phyloP scores from a whole-genome alignment of 2,329 filamentous ascomycete genomes.

The Pseudogymnoascus sp. region DNA sequence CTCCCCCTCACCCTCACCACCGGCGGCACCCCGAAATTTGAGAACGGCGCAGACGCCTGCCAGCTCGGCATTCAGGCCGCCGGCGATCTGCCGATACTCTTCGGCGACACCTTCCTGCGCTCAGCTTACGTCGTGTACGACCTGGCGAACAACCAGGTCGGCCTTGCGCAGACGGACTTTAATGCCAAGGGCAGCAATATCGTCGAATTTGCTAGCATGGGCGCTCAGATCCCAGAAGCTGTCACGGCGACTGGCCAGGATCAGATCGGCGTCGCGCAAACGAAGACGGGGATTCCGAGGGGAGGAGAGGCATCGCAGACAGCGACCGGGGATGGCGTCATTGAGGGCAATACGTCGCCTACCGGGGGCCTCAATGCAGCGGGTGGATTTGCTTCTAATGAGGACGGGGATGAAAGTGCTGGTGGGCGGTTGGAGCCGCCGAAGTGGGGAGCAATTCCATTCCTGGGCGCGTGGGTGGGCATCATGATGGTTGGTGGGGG shows the following conservation, averaged over 20 bases:
- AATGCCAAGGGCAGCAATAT: constrained; percentile 31
- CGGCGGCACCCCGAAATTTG: constrained; percentile 26
- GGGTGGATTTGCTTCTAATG: neutral
- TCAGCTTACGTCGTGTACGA: constrained; percentile 48
- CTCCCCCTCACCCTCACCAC: constrained; percentile 23
- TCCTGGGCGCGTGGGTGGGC: constrained; percentile 28
- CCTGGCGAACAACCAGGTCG: constrained; percentile 42
- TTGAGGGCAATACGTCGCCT: neutral
- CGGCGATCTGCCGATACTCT: constrained; percentile 25
- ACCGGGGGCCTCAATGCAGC: neutral
- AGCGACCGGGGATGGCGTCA: neutral
- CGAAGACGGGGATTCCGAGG: constrained; percentile 7
- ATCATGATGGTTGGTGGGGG: constrained; percentile 31
- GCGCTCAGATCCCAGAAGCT: constrained; percentile 5
- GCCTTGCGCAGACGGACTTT: constrained; percentile 41
- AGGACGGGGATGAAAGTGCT: neutral
- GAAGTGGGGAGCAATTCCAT: neutral
- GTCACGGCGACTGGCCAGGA: constrained; percentile 11
- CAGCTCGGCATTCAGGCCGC: constrained; percentile 26
- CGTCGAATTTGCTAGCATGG: constrained; percentile 20
- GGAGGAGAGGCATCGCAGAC: constrained; percentile 6
- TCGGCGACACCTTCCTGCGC: constrained; percentile 46
- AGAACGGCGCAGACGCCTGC: constrained; percentile 27
- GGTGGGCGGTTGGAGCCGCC: neutral
- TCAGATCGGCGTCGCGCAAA: constrained; percentile 9